phyloP scores from a whole-genome alignment of 495 filamentous ascomycete species.

The Amorphotheca resinae region DNA sequence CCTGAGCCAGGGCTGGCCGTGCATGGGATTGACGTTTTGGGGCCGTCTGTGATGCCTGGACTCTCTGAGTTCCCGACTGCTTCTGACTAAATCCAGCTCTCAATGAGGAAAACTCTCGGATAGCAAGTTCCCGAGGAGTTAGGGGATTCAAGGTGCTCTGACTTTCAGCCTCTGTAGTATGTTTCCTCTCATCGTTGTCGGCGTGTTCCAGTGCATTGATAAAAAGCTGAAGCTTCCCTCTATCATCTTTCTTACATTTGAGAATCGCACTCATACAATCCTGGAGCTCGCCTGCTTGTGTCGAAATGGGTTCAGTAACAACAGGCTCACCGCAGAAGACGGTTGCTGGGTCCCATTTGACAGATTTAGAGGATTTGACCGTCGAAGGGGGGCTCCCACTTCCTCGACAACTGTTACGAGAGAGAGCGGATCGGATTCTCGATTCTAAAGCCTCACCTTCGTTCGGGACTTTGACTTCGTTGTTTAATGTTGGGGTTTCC shows the following conservation, averaged over 20 bases:
- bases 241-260: conserved; percentile 10
- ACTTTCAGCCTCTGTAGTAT: not conserved
- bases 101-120: conserved; percentile 2
- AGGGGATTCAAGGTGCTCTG: conserved; percentile 2
- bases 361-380: conserved; percentile 5
- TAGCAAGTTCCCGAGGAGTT: conserved; percentile 10
- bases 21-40: not conserved
- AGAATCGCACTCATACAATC: conserved; percentile 5
- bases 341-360: conserved; percentile 17
- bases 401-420: no score
- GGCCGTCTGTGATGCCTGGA: no score
- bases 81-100: not conserved
- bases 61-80: no score
- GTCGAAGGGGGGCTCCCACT: not conserved
- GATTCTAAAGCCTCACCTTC: not conserved
- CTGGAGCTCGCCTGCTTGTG: conserved; percentile 1
- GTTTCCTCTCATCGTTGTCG: conserved; percentile 5
- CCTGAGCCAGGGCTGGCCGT: not conserved
- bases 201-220: conserved; percentile 2
- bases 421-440: conserved; percentile 4
- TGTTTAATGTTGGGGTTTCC: no score
- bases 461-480: not conserved
- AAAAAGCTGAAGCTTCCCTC: not conserved
- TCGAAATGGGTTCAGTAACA: not conserved
- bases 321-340: conserved; percentile 1